Base-by-base conservation (phyloP, 2,329 filamentous ascomycete species). In the Nemania serpens region DNA sequence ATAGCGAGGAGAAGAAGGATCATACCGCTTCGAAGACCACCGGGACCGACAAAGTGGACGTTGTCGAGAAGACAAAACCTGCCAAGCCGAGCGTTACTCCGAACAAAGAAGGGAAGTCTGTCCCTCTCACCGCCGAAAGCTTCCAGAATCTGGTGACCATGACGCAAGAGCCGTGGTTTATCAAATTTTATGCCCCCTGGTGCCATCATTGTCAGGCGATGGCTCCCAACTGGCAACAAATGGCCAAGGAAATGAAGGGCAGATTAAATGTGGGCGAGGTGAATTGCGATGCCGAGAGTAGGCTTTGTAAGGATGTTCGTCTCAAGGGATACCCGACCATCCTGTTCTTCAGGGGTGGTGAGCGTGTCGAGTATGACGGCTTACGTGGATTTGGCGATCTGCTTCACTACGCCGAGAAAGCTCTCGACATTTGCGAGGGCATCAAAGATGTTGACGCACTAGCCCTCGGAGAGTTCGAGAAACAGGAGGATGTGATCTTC, bases 171-270 rank as follows among this genome's bases (percentile, higher is more conserved):
- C 89, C 93, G 5, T 99, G 95, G 95, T 97, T 99, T 73, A 88
- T 99, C 82, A 99, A 99, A 77, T 98, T 99, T 75, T 98, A 97
- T 75, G 93, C 92, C 17, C 96, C 95, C 5, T 98, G 94, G 95
- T 99, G 95, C 75, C 87, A 88, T 68, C 95, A 99, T 77, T 99
- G 96, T 76, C 91, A 97, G 77, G 91, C 91, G 39, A 87, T 99
- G 83, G 91, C 90, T 37, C 91, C 95, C 2, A 93, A 88, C 66
- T 99, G 95, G 95, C 81, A 87, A 63, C 90, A 94, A 70, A 86
- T 99, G 77, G 91, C 91, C 46, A 93, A 93, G 74, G 91, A 94
- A 72, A 95, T 97, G 91, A 87, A 93, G 75, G 91, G 90, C 45
- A 88, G 86, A 66, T 85, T 99, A 61, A 97, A 98, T 73, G 83